Base-by-base conservation (phyloP, 176 grass and related monocot species). In the Guadua angustifolia region DNA sequence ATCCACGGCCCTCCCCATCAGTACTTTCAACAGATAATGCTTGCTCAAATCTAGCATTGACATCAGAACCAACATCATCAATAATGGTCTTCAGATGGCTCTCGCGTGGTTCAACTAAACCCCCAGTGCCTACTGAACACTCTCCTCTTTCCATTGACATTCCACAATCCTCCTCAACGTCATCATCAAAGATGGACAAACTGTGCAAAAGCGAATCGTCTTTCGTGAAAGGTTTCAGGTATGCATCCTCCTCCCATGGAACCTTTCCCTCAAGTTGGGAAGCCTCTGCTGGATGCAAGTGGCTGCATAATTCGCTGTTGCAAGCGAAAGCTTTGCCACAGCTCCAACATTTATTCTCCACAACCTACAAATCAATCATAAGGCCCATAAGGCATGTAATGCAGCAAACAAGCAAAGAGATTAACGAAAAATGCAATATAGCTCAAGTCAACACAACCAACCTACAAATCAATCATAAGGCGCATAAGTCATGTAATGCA, bases 191-290 rank as follows among this genome's bases (percentile, higher is more conserved):
- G 35, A 89, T 53, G 22, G 59, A 90, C 73, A 98, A 85, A 83
- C 87, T 92, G 66, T 98, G 93, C 86, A 98, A 75, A 85, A 98
- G 88, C 22, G 93, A 79, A 43, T 95, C 96, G 43, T 94, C 91
- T 36, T 85, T 85, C 88, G 94, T 83, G 85, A 88, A 95, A 29
- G 96, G 96, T 83, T 94, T 99, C 85, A 99, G 46, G 86, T 89
- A 95, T 3, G 55, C 11, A 17, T 95, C 91, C 26, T 93, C 76
- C 22, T 89, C 91, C 96, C 93, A 99, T 69, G 87, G 85, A 75
- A 74, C 29, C 19, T 94, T 89, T 25, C 87, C 78, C 43, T 81
- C 88, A 49, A 61, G 79, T 39, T 68, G 55, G 74, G 38, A 87
- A 80, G 16, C 87, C 32, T 63, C 81, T 51, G 29, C 51, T 73